Evolutionary conservation across 352 stramenopile genomes (phyloP), one percentile per base, ranked within the genome.

Genomic region (Phytophthora aleatoria): DNA sequence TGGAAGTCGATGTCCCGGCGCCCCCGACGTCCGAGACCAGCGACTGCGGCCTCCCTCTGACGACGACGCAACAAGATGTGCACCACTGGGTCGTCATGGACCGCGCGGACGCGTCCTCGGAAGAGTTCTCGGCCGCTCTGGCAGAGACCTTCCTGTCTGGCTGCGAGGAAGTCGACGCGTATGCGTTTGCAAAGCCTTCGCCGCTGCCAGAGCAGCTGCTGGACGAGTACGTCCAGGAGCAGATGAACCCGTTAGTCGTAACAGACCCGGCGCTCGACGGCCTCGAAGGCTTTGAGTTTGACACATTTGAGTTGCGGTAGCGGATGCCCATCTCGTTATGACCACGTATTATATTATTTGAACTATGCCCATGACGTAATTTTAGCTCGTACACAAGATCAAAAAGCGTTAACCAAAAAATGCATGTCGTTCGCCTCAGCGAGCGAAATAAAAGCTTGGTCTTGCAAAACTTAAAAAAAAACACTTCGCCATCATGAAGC

Each of bases 81-180:
- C 59, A 73, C 24, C 69, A 76, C 45, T 71, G 67, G 55, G 64
- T 64, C 38, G 51, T 60, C 55, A 73, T 76, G 64, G 36, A 62
- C 31, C 64, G 64, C 48, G 69, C 60, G 4, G 69, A 76, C 24
- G 59, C 62, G 12, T 62, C 64, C 3, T 76, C 69, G 3, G 64
- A 73, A 15, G 69, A 61, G 35, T 61, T 73, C 41, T 70, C 64
- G 9, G 20, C 38, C 6, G 50, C 56, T 16, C 20, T 76, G 45
- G 64, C 58, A 0, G 39, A 55, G 10, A 58, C 58, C 3, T 72
- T 72, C 30, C 39, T 60, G 6, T 33, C 45, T 36, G 47, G 64
- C 27, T 38, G 24, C 5, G 42, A 31, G 3, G 26, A 57, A 45
- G 57, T 26, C 7, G 39, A 60, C 26, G 20, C 53, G 30, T 42